These are phyloP conservation scores for Castanea crenata DNA, from an alignment of 306 rosid species.

Conservation along the genomic window DNA sequence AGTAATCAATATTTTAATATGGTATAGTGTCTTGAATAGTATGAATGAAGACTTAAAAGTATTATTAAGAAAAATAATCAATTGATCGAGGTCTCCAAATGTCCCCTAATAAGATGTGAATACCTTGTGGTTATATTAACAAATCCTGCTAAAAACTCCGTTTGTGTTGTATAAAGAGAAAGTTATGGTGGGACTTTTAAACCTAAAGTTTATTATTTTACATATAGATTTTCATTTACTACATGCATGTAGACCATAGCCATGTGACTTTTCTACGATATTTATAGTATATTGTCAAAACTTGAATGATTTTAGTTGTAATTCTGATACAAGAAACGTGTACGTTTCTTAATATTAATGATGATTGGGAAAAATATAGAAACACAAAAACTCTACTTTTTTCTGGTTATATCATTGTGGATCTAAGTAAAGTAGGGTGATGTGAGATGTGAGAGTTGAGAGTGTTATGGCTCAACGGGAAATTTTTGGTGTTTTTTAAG, in stretches of 20 bases:
- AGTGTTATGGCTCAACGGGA: rapidly evolving
- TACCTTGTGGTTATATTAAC: no score
- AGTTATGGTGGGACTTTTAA: not conserved
- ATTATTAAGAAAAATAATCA: not conserved
- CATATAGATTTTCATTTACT: not conserved
- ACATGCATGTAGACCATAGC: not conserved
- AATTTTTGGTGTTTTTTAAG: no score
- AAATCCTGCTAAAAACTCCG: no score
- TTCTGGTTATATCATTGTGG: not conserved
- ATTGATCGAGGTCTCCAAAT: no score
- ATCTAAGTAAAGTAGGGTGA: not conserved
- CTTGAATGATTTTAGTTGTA: not conserved
- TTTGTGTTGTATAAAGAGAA: no score
- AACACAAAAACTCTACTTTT: not conserved
- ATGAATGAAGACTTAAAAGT: conserved; percentile 8
- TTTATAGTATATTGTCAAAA: not conserved
- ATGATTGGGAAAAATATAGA: not conserved
- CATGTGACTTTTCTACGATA: not conserved
- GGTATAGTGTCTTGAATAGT: conserved; percentile 13
- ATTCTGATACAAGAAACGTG: not conserved
- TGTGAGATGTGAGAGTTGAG: no score
- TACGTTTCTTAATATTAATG: not conserved
- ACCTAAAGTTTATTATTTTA: conserved; percentile 22
- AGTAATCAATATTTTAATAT: not conserved
- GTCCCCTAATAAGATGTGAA: no score